Evolutionary conservation across 257 asterid genomes (phyloP), one percentile per base, ranked within the genome.

Genomic region (Voacanga thouarsii): DNA sequence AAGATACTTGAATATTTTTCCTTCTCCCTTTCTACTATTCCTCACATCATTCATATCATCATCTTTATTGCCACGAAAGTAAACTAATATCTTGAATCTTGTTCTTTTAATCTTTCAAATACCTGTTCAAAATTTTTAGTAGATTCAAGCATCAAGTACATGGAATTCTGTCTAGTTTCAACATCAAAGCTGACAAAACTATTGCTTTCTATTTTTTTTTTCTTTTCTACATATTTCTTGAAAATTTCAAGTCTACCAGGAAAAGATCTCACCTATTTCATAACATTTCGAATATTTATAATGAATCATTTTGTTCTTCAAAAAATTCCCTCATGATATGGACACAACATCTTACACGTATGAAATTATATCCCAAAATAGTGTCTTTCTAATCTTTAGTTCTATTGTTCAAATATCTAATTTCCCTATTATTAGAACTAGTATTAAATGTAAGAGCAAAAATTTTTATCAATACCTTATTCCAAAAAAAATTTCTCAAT

Each of bases 131-230:
- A 75, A 2, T 64, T 75, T 49, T n/a, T 23, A 39, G 83, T 63
- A 26, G 14, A 26, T 12, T 49, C 55, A 2, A 75, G 10, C 72
- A 67, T 75, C 53, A 75, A 50, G 43, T 80, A 74, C 14, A 65
- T 74, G 0, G 71, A 44, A 57, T 65, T 51, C 61, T 76, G 65
- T 28, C 79, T 64, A 16, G 51, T 80, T 14, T 64, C 70, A 57
- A 71, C 44, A 61, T 59, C 71, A 60, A 71, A 51, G n/a, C 61
- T 39, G 10, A 71, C 70, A 23, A 65, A n/a, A 9, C 44, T 68
- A 16, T 69, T 44, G 15, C 6, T 37, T 10, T 80, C 73, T 15
- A 79, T 3, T 43, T 79, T 79, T 23, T 30, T 73, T 24, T 60
- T n/a, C n/a, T n/a, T 43, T 12, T 72, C 51, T 16, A 55, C 75